Evolutionary conservation across 345 rosid genomes (phyloP).

Genomic region (Gossypium sturtianum): DNA sequence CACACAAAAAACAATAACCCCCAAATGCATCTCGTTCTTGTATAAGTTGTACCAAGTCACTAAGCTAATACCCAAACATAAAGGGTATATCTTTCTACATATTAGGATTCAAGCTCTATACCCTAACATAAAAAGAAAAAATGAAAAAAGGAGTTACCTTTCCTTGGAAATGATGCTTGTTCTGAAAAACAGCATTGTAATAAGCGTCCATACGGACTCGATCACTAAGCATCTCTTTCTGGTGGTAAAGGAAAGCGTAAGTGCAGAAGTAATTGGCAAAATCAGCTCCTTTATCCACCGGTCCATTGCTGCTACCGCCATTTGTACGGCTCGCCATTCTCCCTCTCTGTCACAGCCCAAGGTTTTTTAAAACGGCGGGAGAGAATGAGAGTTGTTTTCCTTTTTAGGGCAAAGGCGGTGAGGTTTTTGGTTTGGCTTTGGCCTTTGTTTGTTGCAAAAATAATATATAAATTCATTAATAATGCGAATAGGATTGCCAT

Average conservation of each 20-base stretch:
- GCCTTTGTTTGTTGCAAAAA: not conserved
- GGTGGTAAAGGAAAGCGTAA: slow-evolving; percentile 85
- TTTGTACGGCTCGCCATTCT: slow-evolving; percentile 47
- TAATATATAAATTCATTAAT: not conserved
- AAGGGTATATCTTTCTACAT: not conserved
- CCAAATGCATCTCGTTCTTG: not conserved
- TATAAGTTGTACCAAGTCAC: not conserved
- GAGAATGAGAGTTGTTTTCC: not conserved
- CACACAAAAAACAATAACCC: not conserved
- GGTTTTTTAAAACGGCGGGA: not conserved
- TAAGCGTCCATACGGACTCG: slow-evolving; percentile 99
- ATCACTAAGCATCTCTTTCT: slow-evolving; percentile 97
- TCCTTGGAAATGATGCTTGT: slow-evolving; percentile 77
- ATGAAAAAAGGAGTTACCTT: slow-evolving; percentile 37
- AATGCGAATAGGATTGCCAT: not conserved
- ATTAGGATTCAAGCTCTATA: not conserved
- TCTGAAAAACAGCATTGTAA: slow-evolving; percentile 61
- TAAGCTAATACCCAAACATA: not conserved
- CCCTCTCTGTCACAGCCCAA: not conserved
- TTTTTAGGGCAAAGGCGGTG: slow-evolving; percentile 30
- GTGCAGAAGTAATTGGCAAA: slow-evolving; percentile 88
- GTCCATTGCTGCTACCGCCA: slow-evolving; percentile 34
- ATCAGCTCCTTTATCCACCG: slow-evolving; percentile 85
- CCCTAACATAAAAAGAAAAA: not conserved
- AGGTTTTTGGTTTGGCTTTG: not conserved